phyloP scores from a whole-genome alignment of 2,329 filamentous ascomycete genomes.

The Aspergillus fructus region DNA sequence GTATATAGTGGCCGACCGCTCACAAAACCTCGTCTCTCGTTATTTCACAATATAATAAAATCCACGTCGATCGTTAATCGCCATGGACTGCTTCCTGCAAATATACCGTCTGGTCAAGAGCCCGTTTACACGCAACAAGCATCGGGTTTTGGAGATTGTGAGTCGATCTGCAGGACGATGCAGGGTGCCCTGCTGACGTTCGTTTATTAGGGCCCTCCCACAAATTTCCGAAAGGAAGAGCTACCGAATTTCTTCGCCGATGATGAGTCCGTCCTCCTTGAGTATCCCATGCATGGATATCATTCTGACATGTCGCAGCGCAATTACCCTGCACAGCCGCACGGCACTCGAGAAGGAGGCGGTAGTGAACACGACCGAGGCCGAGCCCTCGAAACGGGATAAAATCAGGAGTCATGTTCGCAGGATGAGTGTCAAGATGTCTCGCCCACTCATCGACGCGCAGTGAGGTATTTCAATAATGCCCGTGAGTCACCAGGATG shows the following conservation, averaged over 20 bases:
- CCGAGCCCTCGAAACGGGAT: slow-evolving; percentile 28
- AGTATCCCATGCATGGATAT: slow-evolving; percentile 6
- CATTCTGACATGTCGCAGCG: slow-evolving; percentile 33
- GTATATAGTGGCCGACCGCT: slow-evolving; percentile 14
- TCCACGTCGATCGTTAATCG: neutral
- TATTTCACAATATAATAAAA: slow-evolving; percentile 5
- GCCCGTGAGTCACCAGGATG: neutral
- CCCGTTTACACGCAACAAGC: slow-evolving; percentile 30
- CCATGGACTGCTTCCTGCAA: slow-evolving; percentile 39
- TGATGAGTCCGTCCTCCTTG: slow-evolving; percentile 35
- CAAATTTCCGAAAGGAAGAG: slow-evolving; percentile 45
- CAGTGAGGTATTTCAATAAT: slow-evolving; percentile 4
- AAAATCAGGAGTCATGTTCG: slow-evolving; percentile 31
- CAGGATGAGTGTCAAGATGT: slow-evolving; percentile 28
- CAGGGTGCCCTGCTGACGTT: neutral
- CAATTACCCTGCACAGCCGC: slow-evolving; percentile 34
- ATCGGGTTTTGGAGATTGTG: slow-evolving; percentile 37
- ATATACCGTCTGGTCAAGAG: slow-evolving; percentile 34
- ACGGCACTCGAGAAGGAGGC: slow-evolving; percentile 31
- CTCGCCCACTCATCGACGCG: slow-evolving; percentile 17
- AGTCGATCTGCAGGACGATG: slow-evolving; percentile 5
- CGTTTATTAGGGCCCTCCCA: slow-evolving; percentile 38
- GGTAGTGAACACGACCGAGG: slow-evolving; percentile 24
- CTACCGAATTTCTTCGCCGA: slow-evolving; percentile 39
- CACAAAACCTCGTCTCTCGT: neutral